Base-by-base conservation (phyloP, 768 basidiomycete species). In the Sarcodon aspratus region DNA sequence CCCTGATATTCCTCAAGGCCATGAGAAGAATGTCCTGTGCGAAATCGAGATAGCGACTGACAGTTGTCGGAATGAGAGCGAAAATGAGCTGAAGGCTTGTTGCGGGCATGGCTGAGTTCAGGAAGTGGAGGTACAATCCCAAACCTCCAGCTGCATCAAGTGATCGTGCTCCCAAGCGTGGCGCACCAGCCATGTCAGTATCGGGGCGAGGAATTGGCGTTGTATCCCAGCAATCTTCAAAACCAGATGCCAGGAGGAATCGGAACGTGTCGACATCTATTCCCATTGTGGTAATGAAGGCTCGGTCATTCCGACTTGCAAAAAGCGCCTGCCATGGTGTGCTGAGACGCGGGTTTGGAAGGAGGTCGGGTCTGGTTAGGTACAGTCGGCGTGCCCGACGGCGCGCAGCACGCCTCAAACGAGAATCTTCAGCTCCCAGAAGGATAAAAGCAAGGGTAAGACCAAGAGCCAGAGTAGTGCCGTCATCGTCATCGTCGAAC, bases 231-330 rank as follows among this genome's bases (percentile, higher is more conserved):
- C 6, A 7, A 6, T 45, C 36, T 6, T 50, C 59, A 57, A 73
- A 73, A 3, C 70, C 68, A 6, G 48, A 49, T 0, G 44, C 42
- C 1, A 72, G 52, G 7, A 75, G 58, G 32, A 54, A 54, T 2
- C 61, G 4, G 52, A 72, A 73, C 0, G 68, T 70, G 1, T 11
- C 48, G 2, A 64, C 59, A 64, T 63, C 53, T 11, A 63, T 13
- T 1, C 61, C 60, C 61, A 63, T 61, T 0, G 68, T 75, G 0
- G 68, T 74, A 33, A 75, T 74, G 52, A 64, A 73, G n/a, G n/a
- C n/a, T n/a, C n/a, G n/a, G n/a, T n/a, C n/a, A n/a, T n/a, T n/a
- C n/a, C n/a, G n/a, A n/a, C n/a, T n/a, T n/a, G n/a, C n/a, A n/a
- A n/a, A n/a, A n/a, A n/a, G n/a, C n/a, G n/a, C n/a, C n/a, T n/a